Conservation (phyloP, 768 basidiomycete genomes). For the Russula virescens region DNA sequence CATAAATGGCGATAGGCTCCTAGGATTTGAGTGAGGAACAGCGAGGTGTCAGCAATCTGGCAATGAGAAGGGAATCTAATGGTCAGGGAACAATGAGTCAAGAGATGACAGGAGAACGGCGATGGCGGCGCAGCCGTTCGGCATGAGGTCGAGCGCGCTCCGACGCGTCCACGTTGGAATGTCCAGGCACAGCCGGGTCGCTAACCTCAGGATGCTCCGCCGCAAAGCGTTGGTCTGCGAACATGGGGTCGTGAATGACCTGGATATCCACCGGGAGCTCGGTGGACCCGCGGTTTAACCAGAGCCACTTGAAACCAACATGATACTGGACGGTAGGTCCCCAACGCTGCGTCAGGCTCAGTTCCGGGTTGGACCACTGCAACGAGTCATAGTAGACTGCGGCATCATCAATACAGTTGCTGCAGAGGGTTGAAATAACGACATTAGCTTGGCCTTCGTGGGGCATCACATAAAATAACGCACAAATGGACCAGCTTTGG, state of each 20-base stretch:
- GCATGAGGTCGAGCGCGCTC: background rate
- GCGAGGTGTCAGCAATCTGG: too few relatives aligned
- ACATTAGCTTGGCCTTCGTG: slow-evolving; percentile 14
- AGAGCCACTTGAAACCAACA: slow-evolving; percentile 46
- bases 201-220: background rate
- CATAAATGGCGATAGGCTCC: too few relatives aligned
- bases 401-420: slow-evolving; percentile 42
- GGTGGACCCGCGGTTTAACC: slow-evolving; percentile 35
- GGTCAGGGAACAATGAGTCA: too few relatives aligned
- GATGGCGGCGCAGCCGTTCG: too few relatives aligned
- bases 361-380: slow-evolving; percentile 41
- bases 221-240: slow-evolving; percentile 37
- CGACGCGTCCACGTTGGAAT: background rate
- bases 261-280: slow-evolving; percentile 31
- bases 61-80: too few relatives aligned
- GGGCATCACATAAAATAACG: slow-evolving; percentile 22
- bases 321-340: slow-evolving; percentile 42
- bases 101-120: too few relatives aligned
- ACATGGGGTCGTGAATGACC: slow-evolving; percentile 33
- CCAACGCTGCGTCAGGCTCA: slow-evolving; percentile 39
- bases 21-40: too few relatives aligned
- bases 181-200: background rate
- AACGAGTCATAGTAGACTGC: slow-evolving; percentile 41
- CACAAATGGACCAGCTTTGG: slow-evolving; percentile 50
- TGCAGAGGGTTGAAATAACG: slow-evolving; percentile 11